Base-by-base conservation (phyloP, 805 yeast genomes). In the Lipomyces starkeyi region DNA sequence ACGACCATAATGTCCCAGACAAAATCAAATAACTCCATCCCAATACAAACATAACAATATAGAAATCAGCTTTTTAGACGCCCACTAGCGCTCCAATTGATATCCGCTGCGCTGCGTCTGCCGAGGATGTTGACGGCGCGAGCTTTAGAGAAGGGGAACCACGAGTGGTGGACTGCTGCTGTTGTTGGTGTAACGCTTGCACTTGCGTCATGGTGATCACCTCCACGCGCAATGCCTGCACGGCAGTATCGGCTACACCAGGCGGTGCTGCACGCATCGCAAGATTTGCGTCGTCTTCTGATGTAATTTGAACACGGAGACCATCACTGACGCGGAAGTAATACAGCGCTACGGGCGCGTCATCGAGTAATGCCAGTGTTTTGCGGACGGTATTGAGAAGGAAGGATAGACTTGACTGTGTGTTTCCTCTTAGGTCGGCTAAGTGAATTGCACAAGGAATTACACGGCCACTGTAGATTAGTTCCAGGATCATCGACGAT, bases 51-150 rank as follows among this genome's bases (percentile, higher is more conserved):
- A 49, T 35, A 22, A 52, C 49, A 29, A 57, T 49, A 22, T n/a
- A 43, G 22, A 17, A 43, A 43, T 2, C 20, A 17, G 49, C 49
- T n/a, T 14, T 14, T 37, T 40, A 65, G 27, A 55, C 58, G 20
- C 56, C 59, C 9, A 65, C 64, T 32, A 65, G 60, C 4, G 68
- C 68, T 11, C 64, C 68, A 34, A 65, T 65, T 7, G 68, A 65
- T 49, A 65, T 65, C 55, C 68, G 27, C 52, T 25, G 34, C 20
- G 56, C 32, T 53, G 63, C 59, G 29, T 59, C 58, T 6, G 67
- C 59, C 37, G 61, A 14, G 13, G 63, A 61, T 43, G 60, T 29
- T 25, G 59, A 25, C 35, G 62, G n/a, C 34, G 62, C 20, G 9
- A n/a, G 37, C 20, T 58, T 35, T 13, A 62, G 32, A 20, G 52